Conservation (phyloP, 2,329 filamentous ascomycete genomes). For the Cytospora piceae region DNA sequence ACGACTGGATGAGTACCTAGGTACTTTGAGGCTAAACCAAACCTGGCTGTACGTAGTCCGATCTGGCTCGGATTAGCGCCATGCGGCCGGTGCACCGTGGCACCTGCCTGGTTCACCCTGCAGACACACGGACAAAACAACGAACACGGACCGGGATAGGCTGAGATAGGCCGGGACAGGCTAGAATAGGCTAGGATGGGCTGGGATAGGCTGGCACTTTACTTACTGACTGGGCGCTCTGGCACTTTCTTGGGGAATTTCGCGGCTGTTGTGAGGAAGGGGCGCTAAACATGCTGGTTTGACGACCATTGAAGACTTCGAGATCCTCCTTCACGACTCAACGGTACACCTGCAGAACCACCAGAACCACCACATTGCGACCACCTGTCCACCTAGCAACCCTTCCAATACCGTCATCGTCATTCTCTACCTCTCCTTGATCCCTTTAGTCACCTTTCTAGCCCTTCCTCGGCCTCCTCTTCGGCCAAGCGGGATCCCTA, state of each 20-base stretch:
- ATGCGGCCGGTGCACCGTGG: conserved; percentile 4
- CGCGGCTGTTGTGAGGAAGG: conserved; percentile 2
- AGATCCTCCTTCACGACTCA: conserved; percentile 3
- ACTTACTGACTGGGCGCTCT: no score
- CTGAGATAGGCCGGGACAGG: neutral
- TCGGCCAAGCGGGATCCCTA: neutral
- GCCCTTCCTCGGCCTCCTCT: neutral
- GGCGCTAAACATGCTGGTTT: neutral
- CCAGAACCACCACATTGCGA: neutral
- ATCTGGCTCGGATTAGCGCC: conserved; percentile 4
- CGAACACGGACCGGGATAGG: neutral
- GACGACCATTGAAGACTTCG: neutral
- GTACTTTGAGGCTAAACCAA: neutral
- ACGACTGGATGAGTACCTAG: neutral
- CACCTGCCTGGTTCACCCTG: conserved; percentile 10
- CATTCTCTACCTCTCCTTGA: conserved; percentile 39
- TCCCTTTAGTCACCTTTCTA: neutral
- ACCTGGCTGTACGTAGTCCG: neutral
- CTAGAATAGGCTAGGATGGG: neutral
- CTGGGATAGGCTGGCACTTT: neutral
- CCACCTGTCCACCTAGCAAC: neutral
- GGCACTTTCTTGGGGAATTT: neutral
- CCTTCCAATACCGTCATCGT: conserved; percentile 33
- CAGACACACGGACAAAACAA: conserved; percentile 3
- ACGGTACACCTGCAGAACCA: neutral